These are phyloP conservation scores for Rhizopus arrhizus DNA, from an alignment of 371 early-diverging fungal genomes.

Conservation along the genomic window DNA sequence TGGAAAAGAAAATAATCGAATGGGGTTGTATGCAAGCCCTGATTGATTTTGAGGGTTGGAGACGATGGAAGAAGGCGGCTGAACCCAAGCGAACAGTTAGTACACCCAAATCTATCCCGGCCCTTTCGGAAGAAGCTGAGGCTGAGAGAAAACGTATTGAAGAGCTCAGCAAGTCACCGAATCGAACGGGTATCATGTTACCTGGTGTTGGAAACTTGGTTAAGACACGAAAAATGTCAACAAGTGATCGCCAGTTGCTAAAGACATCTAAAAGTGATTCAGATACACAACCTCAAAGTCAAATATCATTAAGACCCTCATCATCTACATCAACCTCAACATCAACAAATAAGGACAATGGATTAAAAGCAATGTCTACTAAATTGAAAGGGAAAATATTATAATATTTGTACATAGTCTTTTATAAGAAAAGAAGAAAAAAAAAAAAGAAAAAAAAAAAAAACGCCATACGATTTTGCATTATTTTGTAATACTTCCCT, in stretches of 20 bases:
- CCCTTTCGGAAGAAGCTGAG: slow-evolving; percentile 6
- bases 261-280: slow-evolving; percentile 23
- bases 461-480: no score
- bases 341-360: not conserved
- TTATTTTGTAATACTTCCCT: no score
- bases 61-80: slow-evolving; percentile 59
- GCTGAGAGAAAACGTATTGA: slow-evolving; percentile 21
- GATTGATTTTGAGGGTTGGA: slow-evolving; percentile 85
- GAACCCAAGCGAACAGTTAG: slow-evolving; percentile 3
- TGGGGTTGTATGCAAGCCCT: slow-evolving; percentile 94
- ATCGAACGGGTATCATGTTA: slow-evolving; percentile 18
- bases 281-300: slow-evolving; percentile 9
- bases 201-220: slow-evolving; percentile 22
- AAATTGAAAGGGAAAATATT: no score
- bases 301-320: not conserved
- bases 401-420: no score
- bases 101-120: not conserved
- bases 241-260: not conserved
- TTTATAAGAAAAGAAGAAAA: no score
- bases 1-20: slow-evolving; percentile 84
- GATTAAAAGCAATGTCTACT: no score
- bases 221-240: slow-evolving; percentile 11
- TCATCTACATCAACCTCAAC: not conserved
- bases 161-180: slow-evolving; percentile 2
- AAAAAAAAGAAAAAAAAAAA: no score